Base-by-base conservation (phyloP, 768 basidiomycete species). In the Suillus subalutaceus region DNA sequence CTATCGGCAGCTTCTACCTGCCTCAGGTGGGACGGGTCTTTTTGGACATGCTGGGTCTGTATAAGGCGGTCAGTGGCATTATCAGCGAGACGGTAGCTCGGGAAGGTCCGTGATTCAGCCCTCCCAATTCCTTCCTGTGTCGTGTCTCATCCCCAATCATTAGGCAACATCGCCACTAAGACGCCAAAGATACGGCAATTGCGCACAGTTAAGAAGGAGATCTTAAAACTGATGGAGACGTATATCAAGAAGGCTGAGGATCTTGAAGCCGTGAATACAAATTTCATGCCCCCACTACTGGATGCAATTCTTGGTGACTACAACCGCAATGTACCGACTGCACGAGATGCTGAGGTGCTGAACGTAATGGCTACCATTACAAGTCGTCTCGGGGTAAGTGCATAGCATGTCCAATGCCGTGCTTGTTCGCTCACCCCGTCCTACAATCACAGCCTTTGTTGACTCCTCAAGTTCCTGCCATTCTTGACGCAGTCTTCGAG, bases 251-350 rank as follows among this genome's bases (percentile, higher is more conserved):
- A 96, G 79, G 96, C 97, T 13, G 97, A 98, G 77, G 97, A 99
- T 73, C 84, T 97, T 41, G 97, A 99, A 61, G 87, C 92, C 15
- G 94, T 98, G 61, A 98, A 97, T 76, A 82, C 77, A 70, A 96
- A 90, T 73, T 90, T 99, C 74, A 96, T 99, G 78, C 97, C 97
- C 23, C 94, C 94, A 30, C 81, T 99, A 61, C 84, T 99, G 55
- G 97, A 99, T 72, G 96, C 97, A 50, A 96, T 99, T 63, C 87
- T 99, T n/a, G 95, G 93, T 46, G 97, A 99, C 77, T 99, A 99
- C 80, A 92, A 88, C 74, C 89, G 92, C 66, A 99, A 99, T 75
- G 93, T 97, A 1, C 91, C 97, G 3, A 86, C 90, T 30, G 95
- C 97, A 10, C 83, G 97, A 65, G 97, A 99, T 73, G 96, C 97